phyloP scores from a whole-genome alignment of 2,329 filamentous ascomycete species.

The Septoria petroselini region DNA sequence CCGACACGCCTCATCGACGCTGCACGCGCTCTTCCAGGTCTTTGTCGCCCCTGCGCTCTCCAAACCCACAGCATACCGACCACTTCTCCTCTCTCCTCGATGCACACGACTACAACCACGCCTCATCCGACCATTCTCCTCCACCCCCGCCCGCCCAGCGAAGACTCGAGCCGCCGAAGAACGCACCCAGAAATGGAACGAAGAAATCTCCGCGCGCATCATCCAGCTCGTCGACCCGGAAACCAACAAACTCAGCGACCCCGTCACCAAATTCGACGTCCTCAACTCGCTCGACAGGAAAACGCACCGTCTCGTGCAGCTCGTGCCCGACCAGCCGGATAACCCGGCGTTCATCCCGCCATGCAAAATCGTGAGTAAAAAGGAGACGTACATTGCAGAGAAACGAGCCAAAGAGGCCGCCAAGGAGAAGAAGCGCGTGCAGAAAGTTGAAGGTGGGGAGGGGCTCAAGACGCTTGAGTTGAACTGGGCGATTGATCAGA shows the following conservation, averaged over 20 bases:
- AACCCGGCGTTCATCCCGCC: constrained; percentile 55
- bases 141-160: constrained; percentile 26
- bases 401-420: constrained; percentile 42
- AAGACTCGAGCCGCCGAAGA: constrained; percentile 40
- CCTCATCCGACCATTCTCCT: constrained; percentile 29
- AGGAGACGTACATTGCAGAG: constrained; percentile 48
- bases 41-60: constrained; percentile 42
- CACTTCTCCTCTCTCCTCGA: constrained; percentile 13
- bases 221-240: constrained; percentile 46
- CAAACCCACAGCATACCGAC: constrained; percentile 6
- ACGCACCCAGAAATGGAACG: constrained; percentile 46
- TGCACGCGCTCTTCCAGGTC: constrained; percentile 45
- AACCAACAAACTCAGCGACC: constrained; percentile 35
- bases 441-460: constrained; percentile 39
- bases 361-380: constrained; percentile 67
- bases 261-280: constrained; percentile 34
- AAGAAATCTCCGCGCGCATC: constrained; percentile 46
- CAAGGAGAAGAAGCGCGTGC: constrained; percentile 48
- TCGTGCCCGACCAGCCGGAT: constrained; percentile 36
- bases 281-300: constrained; percentile 49
- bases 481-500: constrained; percentile 77
- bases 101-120: constrained; percentile 25
- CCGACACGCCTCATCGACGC: constrained; percentile 17
- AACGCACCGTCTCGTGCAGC: constrained; percentile 52
- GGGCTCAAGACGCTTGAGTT: constrained; percentile 76